Evolutionary conservation across 2,329 filamentous ascomycete genomes (phyloP), one percentile per base, ranked within the genome.

Genomic region (Ophiosphaerella narmari): DNA sequence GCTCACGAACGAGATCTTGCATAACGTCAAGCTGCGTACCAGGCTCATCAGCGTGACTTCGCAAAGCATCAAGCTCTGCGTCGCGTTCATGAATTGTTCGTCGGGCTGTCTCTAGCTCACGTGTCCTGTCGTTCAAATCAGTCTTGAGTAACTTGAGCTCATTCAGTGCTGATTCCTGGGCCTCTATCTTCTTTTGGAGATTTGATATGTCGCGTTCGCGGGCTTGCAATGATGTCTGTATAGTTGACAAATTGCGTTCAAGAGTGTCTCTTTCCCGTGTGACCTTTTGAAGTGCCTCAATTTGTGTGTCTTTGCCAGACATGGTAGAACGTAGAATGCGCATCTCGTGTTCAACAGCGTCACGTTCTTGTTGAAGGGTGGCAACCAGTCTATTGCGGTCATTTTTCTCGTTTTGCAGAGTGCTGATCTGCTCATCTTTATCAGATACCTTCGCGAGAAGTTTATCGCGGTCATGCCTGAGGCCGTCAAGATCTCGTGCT

Each of bases 1-100:
- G 73, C 49, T 78, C 72, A 16, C 71, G 71, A 32, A 78, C 72
- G 29, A 79, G 64, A 35, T 68, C 66, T 29, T 74, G 72, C 50
- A 78, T 74, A 39, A 73, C 71, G 32, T 75, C 72, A 11, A 75
- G 59, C 36, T 74, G 71, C 2, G 73, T 71, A 39, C 67, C 70
- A 7, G 71, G 72, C 46, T 74, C 72, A 33, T 74, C 64, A 21
- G 66, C 66, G 45, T 68, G 67, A 32, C 56, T 58, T 12, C 71
- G 59, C 26, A 75, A 54, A 11, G 69, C 64, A 33, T 74, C 70
- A 5, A 75, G 57, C 49, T 75, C 73, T 5, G 63, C 64, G 39
- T 68, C 70, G 7, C 72, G 68, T 33, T 74, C 71, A 6, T 62
- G 55, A n/a, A 75, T 56, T 0, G 70, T 66, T 45, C 60, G 62